Evolutionary conservation across 495 filamentous ascomycete genomes (phyloP), one percentile per base, ranked within the genome.

Genomic region (Penicillium mononematosum): DNA sequence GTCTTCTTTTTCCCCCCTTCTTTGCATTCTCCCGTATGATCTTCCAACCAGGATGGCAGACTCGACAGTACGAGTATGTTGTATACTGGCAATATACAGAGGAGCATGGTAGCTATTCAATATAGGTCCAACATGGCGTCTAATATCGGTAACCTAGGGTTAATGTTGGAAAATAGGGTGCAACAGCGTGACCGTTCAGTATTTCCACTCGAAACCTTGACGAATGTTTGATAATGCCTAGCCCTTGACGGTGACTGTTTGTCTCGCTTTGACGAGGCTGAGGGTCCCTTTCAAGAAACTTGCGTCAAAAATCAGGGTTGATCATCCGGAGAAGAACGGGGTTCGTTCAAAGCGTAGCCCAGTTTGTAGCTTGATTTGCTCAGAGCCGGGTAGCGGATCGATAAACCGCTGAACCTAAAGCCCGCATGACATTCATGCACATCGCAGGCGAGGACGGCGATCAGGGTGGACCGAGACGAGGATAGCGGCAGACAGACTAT

Each of bases 321-420:
- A 69, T 67, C 66, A 62, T 59, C 63, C 61, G n/a, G 51, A 36
- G 55, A 49, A 53, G 50, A 39, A 44, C 11, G 50, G 46, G 42
- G 53, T 55, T 65, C 53, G 17, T 39, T 59, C 34, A 45, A 61
- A 48, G 44, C 12, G 22, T 27, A 43, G 42, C 42, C 41, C 17
- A 31, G 41, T 53, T 53, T 38, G 39, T n/a, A 19, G 46, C 31
- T 58, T 64, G 63, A 66, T 69, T 66, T 67, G 61, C 66, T 63
- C 60, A 65, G 52, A 62, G 60, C 67, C 59, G 56, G 62, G 66
- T 60, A 72, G 60, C 68, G 71, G 70, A 70, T 73, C 68, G 66
- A 70, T 60, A 63, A 65, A 72, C 66, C 70, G 68, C 70, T 70
- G 67, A 76, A 73, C 70, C 60, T 72, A 70, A 73, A 66, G 67